These are phyloP conservation scores for Fusarium sp. DNA, from an alignment of 2,329 filamentous ascomycete species.

Conservation along the genomic window DNA sequence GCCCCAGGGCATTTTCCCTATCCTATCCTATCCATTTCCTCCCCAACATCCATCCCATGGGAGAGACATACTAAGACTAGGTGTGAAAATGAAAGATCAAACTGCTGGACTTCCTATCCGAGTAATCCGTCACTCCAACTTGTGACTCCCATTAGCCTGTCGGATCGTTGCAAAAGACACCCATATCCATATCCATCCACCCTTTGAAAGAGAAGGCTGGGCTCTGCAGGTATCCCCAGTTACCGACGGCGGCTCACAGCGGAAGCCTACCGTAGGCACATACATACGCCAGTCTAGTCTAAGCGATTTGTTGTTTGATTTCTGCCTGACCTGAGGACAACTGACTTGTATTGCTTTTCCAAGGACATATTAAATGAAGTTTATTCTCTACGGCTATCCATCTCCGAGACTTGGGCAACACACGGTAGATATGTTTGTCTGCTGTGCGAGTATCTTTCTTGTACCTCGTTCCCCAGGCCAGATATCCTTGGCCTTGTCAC, in stretches of 20 bases:
- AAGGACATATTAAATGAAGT: conserved; percentile 24
- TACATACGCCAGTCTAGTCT: conserved; percentile 1
- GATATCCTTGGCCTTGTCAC: conserved; percentile 18
- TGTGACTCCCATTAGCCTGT: conserved; percentile 17
- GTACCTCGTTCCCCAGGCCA: conserved; percentile 26
- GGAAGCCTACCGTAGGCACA: conserved; percentile 29
- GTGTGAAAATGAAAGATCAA: conserved; percentile 21
- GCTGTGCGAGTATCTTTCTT: conserved; percentile 25
- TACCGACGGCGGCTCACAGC: conserved; percentile 11
- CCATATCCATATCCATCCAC: not conserved
- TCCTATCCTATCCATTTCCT: not conserved
- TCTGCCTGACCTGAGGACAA: conserved; percentile 2
- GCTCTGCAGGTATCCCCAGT: conserved; percentile 20
- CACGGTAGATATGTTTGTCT: conserved; percentile 3
- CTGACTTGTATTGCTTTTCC: conserved; percentile 23
- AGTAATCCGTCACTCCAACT: conserved; percentile 20
- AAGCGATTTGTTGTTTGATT: conserved; percentile 10
- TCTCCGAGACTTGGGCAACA: conserved; percentile 18
- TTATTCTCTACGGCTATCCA: not conserved
- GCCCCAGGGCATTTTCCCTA: conserved; percentile 17
- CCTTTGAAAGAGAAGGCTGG: conserved; percentile 33
- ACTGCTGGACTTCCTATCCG: conserved; percentile 29
- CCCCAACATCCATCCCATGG: not conserved
- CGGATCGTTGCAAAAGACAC: conserved; percentile 24
- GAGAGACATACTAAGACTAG: conserved; percentile 6